Percentiles rank a stretch among this genome's conserved stretches.
Evolutionary conservation across 176 grass and related monocot species (phyloP).

Genomic region (Triticum monococcum): DNA sequence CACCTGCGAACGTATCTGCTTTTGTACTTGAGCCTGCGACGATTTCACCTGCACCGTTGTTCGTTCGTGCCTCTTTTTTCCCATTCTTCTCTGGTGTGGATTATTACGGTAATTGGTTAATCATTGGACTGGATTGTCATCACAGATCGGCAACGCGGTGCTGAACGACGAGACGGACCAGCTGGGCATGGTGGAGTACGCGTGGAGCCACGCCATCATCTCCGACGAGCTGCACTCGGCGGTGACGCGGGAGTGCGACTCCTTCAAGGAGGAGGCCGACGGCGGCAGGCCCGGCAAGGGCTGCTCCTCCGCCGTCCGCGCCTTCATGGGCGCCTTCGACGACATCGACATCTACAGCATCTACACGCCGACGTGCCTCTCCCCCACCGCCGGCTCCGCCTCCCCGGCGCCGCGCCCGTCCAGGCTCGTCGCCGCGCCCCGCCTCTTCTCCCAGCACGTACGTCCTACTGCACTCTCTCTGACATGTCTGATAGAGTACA

Average conservation of each 20-base stretch:
- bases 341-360: constrained; percentile 99
- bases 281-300: constrained; percentile 60
- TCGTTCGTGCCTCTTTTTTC: too few relatives aligned
- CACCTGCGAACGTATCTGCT: background rate
- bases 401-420: background rate
- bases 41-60: background rate
- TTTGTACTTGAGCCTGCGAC: background rate
- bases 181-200: constrained; percentile 96
- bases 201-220: constrained; percentile 98
- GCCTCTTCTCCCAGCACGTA: constrained; percentile 73
- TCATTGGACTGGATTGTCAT: background rate
- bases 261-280: constrained; percentile 75
- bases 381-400: background rate
- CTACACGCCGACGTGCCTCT: constrained; percentile 76
- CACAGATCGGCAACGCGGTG: constrained; percentile 90
- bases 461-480: background rate
- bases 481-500: background rate
- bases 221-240: constrained; percentile 81
- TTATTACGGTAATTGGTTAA: too few relatives aligned
- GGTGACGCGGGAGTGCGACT: constrained; percentile 84
- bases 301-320: constrained; percentile 70
- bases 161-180: constrained; percentile 91
- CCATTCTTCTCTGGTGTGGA: background rate
- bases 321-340: constrained; percentile 72
- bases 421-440: constrained; percentile 62